Percentiles rank a stretch among this genome's conserved stretches.
phyloP scores from a whole-genome alignment of 2,329 filamentous ascomycete genomes.

The Sphaerulina musiva region DNA sequence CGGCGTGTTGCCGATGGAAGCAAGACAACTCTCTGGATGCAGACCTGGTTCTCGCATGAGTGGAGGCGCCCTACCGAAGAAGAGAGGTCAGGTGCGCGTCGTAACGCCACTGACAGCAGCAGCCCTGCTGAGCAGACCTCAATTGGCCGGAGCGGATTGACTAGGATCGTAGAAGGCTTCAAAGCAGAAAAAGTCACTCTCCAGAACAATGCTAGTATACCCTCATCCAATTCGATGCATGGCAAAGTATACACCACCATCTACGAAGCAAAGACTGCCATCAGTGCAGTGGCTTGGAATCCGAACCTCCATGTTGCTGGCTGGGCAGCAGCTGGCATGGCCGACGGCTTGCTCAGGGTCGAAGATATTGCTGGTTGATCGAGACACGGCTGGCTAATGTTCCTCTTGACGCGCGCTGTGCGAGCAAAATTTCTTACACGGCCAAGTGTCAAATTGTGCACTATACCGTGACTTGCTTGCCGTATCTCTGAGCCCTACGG shows the following conservation, averaged over 20 bases:
- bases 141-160: conserved; percentile 21
- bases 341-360: conserved; percentile 44
- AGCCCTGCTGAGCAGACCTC: neutral
- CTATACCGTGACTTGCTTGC: conserved; percentile 1
- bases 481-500: conserved; percentile 3
- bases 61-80: conserved; percentile 38
- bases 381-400: neutral
- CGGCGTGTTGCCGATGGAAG: conserved; percentile 43
- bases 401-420: neutral
- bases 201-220: conserved; percentile 13
- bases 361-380: conserved; percentile 38
- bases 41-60: conserved; percentile 54
- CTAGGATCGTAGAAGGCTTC: conserved; percentile 40
- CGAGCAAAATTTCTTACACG: neutral
- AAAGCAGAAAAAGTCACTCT: conserved; percentile 27
- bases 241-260: conserved; percentile 34
- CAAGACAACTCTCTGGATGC: conserved; percentile 48
- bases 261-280: conserved; percentile 41
- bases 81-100: conserved; percentile 9
- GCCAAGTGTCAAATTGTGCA: neutral
- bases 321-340: conserved; percentile 48
- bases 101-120: neutral
- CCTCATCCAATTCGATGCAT: conserved; percentile 20
- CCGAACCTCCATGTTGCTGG: conserved; percentile 44
- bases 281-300: conserved; percentile 46